Percentiles rank a stretch among this genome's conserved stretches.
phyloP scores from a whole-genome alignment of 768 basidiomycete species.

The Crassisporium funariophilum region DNA sequence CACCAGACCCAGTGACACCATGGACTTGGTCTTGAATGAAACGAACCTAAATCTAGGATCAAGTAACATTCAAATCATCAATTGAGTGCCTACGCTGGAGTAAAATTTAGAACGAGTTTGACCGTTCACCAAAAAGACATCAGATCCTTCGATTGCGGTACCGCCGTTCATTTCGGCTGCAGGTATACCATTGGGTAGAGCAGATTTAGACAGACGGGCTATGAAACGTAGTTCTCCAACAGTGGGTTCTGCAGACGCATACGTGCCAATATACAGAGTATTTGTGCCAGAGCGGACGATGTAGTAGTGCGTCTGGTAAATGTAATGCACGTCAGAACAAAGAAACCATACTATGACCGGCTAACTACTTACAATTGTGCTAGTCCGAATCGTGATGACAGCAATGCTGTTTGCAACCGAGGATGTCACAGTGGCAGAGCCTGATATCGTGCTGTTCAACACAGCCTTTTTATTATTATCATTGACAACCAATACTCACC shows the following conservation, averaged over 20 bases:
- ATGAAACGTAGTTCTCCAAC: conserved; percentile 53
- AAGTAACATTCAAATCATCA: not conserved
- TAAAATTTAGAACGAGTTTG: conserved; percentile 53
- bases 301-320: conserved; percentile 48
- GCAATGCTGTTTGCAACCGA: conserved; percentile 42
- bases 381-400: conserved; percentile 43
- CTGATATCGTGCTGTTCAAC: conserved; percentile 18
- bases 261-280: conserved; percentile 49
- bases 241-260: conserved; percentile 44
- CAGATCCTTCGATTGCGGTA: conserved; percentile 48
- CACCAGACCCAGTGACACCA: conserved; percentile 47
- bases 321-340: not conserved
- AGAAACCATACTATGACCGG: not conserved
- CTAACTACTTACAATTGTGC: conserved; percentile 38
- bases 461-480: not conserved
- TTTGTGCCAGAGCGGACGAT: conserved; percentile 45
- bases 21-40: conserved; percentile 56
- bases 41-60: no score
- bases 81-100: conserved; percentile 37
- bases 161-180: conserved; percentile 43
- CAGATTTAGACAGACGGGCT: conserved; percentile 43
- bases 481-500: conserved; percentile 25
- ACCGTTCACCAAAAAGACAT: conserved; percentile 45
- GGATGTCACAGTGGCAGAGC: conserved; percentile 43
- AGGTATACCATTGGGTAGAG: conserved; percentile 40